A percentile compares a stretch with the other conserved stretches of the same genome.
These are phyloP conservation scores for Lanmaoa pseudosensibilis DNA, from an alignment of 768 basidiomycete species.

Conservation along the genomic window DNA sequence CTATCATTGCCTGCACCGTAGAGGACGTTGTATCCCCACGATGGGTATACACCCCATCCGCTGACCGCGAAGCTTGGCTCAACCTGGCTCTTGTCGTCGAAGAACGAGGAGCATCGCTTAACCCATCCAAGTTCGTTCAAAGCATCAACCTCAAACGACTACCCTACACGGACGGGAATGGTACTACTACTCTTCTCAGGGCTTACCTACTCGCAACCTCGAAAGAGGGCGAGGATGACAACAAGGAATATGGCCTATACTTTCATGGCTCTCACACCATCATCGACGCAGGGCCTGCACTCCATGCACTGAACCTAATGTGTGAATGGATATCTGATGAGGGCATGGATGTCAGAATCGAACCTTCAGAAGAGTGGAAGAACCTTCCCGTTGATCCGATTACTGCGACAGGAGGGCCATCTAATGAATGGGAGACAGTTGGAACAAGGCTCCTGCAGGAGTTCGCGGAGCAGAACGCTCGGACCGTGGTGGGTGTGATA, in stretches of 20 bases:
- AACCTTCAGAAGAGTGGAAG: conserved; percentile 23
- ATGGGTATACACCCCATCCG: conserved; percentile 25
- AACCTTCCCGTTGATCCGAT: conserved; percentile 29
- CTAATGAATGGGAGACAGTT: conserved; percentile 15
- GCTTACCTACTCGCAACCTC: conserved; percentile 15
- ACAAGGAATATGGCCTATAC: conserved; percentile 20
- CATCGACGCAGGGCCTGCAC: conserved; percentile 23
- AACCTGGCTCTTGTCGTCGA: conserved; percentile 20
- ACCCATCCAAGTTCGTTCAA: conserved; percentile 18
- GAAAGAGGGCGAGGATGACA: background rate
- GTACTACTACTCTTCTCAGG: conserved; percentile 1
- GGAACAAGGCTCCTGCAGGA: conserved; percentile 19
- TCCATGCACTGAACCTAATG: conserved; percentile 25
- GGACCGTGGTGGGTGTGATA: conserved; percentile 6
- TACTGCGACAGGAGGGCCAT: conserved; percentile 23
- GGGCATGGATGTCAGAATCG: conserved; percentile 10
- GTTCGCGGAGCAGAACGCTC: conserved; percentile 1
- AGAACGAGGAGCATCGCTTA: conserved; percentile 14
- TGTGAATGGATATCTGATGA: conserved; percentile 22
- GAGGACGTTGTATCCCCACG: conserved; percentile 13
- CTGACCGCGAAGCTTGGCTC: conserved; percentile 25
- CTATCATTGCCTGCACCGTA: conserved; percentile 17
- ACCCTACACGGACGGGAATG: conserved; percentile 14
- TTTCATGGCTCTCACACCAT: conserved; percentile 24
- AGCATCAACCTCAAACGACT: conserved; percentile 16